Base-by-base conservation (phyloP, 1,139 yeast species). In the Saccharomycopsis hybrid region DNA sequence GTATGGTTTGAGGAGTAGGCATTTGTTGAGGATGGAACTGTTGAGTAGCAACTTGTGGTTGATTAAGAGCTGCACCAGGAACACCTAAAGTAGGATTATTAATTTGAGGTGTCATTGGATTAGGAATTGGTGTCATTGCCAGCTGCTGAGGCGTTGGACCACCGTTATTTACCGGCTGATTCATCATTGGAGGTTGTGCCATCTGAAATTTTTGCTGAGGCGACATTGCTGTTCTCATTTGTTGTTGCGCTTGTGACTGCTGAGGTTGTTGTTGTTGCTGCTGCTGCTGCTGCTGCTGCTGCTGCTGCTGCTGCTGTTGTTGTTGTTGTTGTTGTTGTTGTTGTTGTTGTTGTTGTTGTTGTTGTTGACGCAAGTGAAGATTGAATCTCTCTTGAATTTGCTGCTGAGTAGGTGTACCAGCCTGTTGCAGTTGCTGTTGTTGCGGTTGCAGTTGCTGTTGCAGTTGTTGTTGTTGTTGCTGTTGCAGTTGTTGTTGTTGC, bases 231-330 rank as follows among this genome's bases (percentile, higher is more conserved):
- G 18, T 18, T 18, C 18, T 18, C 18, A 18, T 18, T 18, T 18
- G 18, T 18, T 18, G 18, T 18, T 18, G 18, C 18, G 18, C 18
- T 18, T 18, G 18, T 18, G 18, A 18, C 18, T 18, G 18, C 18
- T 47, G 46, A 31, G 43, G 47, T 27, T 41, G 43, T 40, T 35
- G 46, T 28, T 36, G 38, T 25, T 49, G 42, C n/a, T 43, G 18
- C 32, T 49, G 47, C 40, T 47, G 47, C 33, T 50, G 44, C 35
- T 50, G 49, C 13, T 46, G 44, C 30, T 46, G 44, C 13, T 31
- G 47, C 29, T 47, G 45, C 18, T 41, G 47, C 31, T 41, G 46
- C 39, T 43, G 48, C 9, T 43, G 41, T 25, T 33, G 41, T 31
- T 47, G 45, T 11, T 28, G 46, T 41, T 36, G 42, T 31, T 41